phyloP scores from a whole-genome alignment of 75 land plant species.

The Selaginella moellendorffii region DNA sequence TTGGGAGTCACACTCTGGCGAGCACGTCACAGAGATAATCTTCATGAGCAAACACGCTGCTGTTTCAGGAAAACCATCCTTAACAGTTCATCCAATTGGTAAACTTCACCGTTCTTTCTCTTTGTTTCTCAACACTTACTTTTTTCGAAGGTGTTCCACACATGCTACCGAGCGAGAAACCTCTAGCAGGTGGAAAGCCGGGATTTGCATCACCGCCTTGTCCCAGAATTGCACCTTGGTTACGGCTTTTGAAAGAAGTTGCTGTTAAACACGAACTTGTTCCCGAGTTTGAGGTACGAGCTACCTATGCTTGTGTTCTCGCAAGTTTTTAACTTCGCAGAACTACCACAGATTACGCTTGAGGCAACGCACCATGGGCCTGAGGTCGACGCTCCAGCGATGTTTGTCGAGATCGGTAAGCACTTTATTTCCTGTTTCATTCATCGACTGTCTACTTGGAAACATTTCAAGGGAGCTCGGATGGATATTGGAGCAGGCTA shows the following conservation, averaged over 20 bases:
- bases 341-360: conserved; percentile 46
- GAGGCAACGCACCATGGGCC: conserved; percentile 86
- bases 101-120: not conserved
- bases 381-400: conserved; percentile 35
- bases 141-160: conserved; percentile 56
- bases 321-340: no score
- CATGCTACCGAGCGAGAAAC: conserved; percentile 40
- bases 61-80: conserved; percentile 65
- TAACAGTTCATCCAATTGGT: conserved; percentile 92
- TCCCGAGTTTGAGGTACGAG: conserved; percentile 81
- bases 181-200: conserved; percentile 60
- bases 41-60: conserved; percentile 73
- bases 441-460: no score
- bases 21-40: conserved; percentile 54
- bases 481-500: conserved; percentile 65
- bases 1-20: conserved; percentile 67
- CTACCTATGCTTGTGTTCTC: not conserved
- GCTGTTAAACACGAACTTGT: conserved; percentile 37
- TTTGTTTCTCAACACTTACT: not conserved
- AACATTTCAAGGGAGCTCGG: conserved; percentile 97
- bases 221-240: conserved; percentile 82
- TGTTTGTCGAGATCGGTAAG: conserved; percentile 80
- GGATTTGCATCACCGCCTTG: conserved; percentile 72
- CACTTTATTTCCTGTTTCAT: conserved; percentile 7
- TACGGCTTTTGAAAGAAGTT: conserved; percentile 42